phyloP scores from a whole-genome alignment of 2,329 filamentous ascomycete species.

The Myriosclerotinia duriaeana region DNA sequence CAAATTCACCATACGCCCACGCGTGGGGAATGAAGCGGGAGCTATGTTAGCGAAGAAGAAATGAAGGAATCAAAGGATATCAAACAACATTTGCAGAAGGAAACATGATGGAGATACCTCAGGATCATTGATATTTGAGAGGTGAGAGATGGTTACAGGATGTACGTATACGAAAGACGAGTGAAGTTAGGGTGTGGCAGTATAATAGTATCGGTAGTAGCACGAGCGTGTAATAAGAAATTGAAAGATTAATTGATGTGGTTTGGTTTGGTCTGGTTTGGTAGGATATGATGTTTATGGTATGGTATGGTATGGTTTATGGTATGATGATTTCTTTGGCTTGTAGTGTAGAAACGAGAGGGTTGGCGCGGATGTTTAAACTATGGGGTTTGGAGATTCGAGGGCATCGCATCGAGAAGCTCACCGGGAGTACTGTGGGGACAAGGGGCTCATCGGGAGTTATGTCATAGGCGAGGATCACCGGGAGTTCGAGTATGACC shows the following conservation, averaged over 20 bases:
- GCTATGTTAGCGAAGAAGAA: neutral
- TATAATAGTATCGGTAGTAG: neutral
- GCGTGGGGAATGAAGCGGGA: neutral
- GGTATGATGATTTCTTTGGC: neutral
- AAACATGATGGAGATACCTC: neutral
- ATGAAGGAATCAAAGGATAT: neutral
- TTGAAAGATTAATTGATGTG: conserved; percentile 1
- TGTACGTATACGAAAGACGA: neutral
- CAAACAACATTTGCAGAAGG: neutral
- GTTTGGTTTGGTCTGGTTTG: neutral
- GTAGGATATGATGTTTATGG: neutral
- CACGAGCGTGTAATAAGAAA: conserved; percentile 11
- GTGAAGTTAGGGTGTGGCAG: neutral
- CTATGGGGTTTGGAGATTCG: too few species aligned
- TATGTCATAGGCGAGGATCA: too few species aligned
- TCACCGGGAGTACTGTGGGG: too few species aligned
- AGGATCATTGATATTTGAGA: neutral
- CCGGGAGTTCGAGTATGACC: too few species aligned
- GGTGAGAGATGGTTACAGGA: neutral
- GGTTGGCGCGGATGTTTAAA: neutral
- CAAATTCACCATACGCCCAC: neutral
- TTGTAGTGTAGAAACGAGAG: too few species aligned
- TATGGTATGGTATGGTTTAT: neutral
- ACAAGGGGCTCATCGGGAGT: too few species aligned
- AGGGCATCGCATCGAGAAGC: too few species aligned